Base-by-base conservation (phyloP, 2,329 filamentous ascomycete species). In the Colletotrichum echinochloae region DNA sequence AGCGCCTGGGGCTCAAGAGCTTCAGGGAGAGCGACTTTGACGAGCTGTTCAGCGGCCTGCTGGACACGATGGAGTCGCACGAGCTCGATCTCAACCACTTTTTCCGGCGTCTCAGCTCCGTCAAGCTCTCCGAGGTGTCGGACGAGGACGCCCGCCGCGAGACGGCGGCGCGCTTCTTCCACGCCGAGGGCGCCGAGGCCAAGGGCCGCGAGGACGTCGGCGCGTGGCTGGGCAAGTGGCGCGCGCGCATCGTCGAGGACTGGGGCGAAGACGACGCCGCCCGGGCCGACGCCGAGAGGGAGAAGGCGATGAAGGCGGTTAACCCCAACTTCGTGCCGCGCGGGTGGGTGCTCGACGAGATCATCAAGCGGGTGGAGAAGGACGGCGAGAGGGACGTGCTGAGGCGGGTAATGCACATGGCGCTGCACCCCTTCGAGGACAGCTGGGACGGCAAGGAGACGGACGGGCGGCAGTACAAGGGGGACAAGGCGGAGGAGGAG, bases 61-160 rank as follows among this genome's bases (percentile, higher is more conserved):
- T 99, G 0, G 94, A 98, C 78, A 90, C 89, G 0, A 86, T 99
- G 81, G 92, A 97, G 78, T 88, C 88, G 1, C 83, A 95, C 23
- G 93, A 97, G 77, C 83, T 99, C 2, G 96, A 99, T 79, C 99
- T 98, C 81, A 94, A 97, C 77, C 93, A 97, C 76, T 96, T 97
- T 79, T 98, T 98, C 86, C 89, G 97, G 48, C 88, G 91, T 11
- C 84, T 99, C 0, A 92, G 91, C 62, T 81, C 83, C 26, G 77
- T 97, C 23, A 87, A 83, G 39, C 72, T 94, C 1, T 81, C 81
- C 0, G 88, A 93, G 5, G 78, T 97, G 8, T 86, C 88, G 35
- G 92, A 89, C 0, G 87, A 91, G 33, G 87, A 91, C 26, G 83
- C 85, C 57, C 84, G 94, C 62, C 87, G 87, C 72, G 85, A 90